Evolutionary conservation across 352 stramenopile species (phyloP), one percentile per base, ranked within the genome.

Genomic region (Hyaloperonospora arabidopsidis): DNA sequence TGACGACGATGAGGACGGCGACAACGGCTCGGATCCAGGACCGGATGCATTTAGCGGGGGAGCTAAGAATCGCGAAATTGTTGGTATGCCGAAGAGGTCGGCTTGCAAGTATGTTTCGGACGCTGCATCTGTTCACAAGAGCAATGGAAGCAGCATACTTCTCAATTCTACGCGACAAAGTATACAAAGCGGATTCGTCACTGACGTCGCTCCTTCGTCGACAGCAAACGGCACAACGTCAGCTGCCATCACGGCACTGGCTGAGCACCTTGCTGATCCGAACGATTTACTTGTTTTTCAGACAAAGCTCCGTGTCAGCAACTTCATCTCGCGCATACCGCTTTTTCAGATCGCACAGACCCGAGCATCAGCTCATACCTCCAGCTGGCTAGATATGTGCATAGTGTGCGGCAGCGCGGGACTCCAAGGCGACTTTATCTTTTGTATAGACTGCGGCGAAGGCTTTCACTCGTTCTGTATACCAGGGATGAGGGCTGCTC

Each of bases 391-490:
- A 38, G 95, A 98, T 67, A 65, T 89, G 43, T 98, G 95, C 57
- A 73, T 86, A 5, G 68, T 87, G 12, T 98, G 95, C 47, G 91
- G 90, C 12, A 96, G 79, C 38, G 84, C 84, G 18, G 91, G 91
- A 3, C 61, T 88, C 11, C 50, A 65, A 3, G 72, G 75, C 36
- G 78, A 82, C 1, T 85, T 98, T 56, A 67, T 98, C 5, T 98
- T 97, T 59, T 98, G 95, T 53, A 73, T 97, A 12, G 95, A 98
- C 62, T 98, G 95, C 54, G 95, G 95, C 34, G 95, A 98, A 79
- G 84, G 78, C 0, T 97, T 96, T 52, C 95, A 98, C 65, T 72
- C 72, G 1, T 98, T 97, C 65, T 98, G 95, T 70, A 63, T 75
- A 1, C 53, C 68, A n/a, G 67, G 62, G 2, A 70, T 86, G 56